Evolutionary conservation across 805 yeast genomes (phyloP), one percentile per base, ranked within the genome.

Genomic region (Candida railenensis): DNA sequence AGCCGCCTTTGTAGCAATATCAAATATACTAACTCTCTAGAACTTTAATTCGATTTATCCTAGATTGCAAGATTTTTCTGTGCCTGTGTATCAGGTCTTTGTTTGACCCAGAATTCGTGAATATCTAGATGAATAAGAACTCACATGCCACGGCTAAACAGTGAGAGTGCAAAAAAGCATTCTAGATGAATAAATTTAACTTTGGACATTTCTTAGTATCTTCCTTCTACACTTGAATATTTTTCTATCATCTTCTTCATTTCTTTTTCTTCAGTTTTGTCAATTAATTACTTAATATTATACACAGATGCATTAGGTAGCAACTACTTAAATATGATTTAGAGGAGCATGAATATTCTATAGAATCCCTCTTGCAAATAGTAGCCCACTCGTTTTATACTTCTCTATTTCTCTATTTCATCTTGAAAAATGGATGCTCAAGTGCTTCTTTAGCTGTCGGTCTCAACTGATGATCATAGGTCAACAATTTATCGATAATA

Each of bases 401-500:
- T 34, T 16, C 16, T 34, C 8, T 5, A 34, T n/a, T 34, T 34
- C 37, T 34, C 19, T 34, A n/a, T 37, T 42, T 18, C 30, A 42
- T 12, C 20, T 77, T 77, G 66, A 86, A 85, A 61, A 83, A 86
- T 9, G 74, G 72, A 67, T 90, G 96, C 2, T 63, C 78, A 89
- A 89, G 81, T 15, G 96, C 95, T 64, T 90, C 96, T 63, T 78
- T 73, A 2, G 97, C 96, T 3, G 97, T 90, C 48, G 88, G 73
- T 59, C 97, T 80, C 58, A 84, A 87, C 63, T 85, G 91, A 62
- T 90, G 97, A 62, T 90, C 96, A 58, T 88, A 90, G 48, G 84
- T 77, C 57, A 90, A 71, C 50, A 90, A 66, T 45, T 81, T 76
- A 58, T 87, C 95, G 50, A 89, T 73, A 53, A 90, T 76, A 59